Evolutionary conservation across 176 grass and related monocot species (phyloP).

Genomic region (Eragrostis nindensis): DNA sequence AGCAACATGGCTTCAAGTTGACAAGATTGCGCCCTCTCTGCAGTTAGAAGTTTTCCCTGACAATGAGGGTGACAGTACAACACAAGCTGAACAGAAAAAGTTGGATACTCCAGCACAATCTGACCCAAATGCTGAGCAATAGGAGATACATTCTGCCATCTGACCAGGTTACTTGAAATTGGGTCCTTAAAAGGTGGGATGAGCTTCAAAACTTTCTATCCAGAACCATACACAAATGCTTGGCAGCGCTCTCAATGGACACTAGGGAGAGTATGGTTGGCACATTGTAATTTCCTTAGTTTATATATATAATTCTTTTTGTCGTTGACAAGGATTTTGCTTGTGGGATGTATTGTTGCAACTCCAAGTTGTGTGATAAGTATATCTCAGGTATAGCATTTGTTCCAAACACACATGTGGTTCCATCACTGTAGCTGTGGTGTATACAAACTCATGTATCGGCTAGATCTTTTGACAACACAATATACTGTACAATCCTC

Average conservation of each 20-base stretch:
- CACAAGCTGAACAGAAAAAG: conserved; percentile 40
- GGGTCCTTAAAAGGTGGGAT: not conserved
- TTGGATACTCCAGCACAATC: conserved; percentile 29
- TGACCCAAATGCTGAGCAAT: conserved; percentile 37
- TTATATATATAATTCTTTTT: conserved; percentile 41
- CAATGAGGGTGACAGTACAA: conserved; percentile 38
- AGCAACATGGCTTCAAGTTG: conserved; percentile 77
- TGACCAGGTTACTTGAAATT: conserved; percentile 22
- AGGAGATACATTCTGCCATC: conserved; percentile 20
- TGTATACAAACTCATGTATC: not conserved
- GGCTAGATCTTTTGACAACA: not conserved
- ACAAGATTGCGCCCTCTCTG: conserved; percentile 67
- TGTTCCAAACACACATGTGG: not conserved
- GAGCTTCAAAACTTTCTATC: not conserved
- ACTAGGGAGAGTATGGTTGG: conserved; percentile 42
- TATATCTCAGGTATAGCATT: conserved; percentile 39
- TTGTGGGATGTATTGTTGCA: conserved; percentile 43
- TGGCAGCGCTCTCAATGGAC: conserved; percentile 8
- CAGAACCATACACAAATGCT: conserved; percentile 36
- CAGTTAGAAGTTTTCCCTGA: conserved; percentile 70
- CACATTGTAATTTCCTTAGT: conserved; percentile 48
- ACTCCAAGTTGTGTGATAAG: conserved; percentile 56
- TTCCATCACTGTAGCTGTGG: not conserved
- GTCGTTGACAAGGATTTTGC: conserved; percentile 41
- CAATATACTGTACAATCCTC: not conserved